Conservation (phyloP, 2,329 filamentous ascomycete genomes). For the Moelleriella libera region DNA sequence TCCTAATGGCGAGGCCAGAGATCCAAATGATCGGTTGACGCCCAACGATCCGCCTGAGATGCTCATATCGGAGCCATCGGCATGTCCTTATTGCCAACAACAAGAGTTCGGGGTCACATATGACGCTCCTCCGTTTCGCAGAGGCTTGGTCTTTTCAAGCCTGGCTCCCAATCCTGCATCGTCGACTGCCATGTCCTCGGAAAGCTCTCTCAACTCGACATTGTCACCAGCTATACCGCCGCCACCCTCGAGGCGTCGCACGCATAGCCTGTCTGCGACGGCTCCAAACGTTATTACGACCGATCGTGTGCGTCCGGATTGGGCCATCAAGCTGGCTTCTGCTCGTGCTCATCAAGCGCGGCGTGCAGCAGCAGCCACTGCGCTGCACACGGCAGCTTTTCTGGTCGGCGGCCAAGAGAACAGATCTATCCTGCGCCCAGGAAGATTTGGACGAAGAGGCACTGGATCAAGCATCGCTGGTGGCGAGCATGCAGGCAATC, state of each 20-base stretch:
- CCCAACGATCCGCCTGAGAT: slow-evolving; percentile 43
- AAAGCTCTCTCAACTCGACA: slow-evolving; percentile 59
- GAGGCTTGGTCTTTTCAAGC: slow-evolving; percentile 60
- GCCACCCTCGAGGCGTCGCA: slow-evolving; percentile 27
- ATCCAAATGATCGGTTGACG: slow-evolving; percentile 20
- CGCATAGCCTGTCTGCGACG: slow-evolving; percentile 60
- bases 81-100: slow-evolving; percentile 90
- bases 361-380: slow-evolving; percentile 82
- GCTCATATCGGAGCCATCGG: slow-evolving; percentile 79
- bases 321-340: slow-evolving; percentile 76
- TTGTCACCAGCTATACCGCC: slow-evolving; percentile 25
- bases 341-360: slow-evolving; percentile 76
- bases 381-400: slow-evolving; percentile 88
- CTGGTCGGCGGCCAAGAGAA: slow-evolving; percentile 55
- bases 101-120: slow-evolving; percentile 96
- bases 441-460: slow-evolving; percentile 44
- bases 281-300: slow-evolving; percentile 83
- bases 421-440: slow-evolving; percentile 28
- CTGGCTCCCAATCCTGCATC: slow-evolving; percentile 21
- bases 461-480: slow-evolving; percentile 18
- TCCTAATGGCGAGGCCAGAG: slow-evolving; percentile 27
- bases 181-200: slow-evolving; percentile 70
- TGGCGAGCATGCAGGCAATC: slow-evolving; percentile 4
- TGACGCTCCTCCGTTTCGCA: slow-evolving; percentile 72
- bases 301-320: slow-evolving; percentile 84